These are phyloP conservation scores for Phytophthora litchii DNA, from an alignment of 352 stramenopile species.

Conservation along the genomic window DNA sequence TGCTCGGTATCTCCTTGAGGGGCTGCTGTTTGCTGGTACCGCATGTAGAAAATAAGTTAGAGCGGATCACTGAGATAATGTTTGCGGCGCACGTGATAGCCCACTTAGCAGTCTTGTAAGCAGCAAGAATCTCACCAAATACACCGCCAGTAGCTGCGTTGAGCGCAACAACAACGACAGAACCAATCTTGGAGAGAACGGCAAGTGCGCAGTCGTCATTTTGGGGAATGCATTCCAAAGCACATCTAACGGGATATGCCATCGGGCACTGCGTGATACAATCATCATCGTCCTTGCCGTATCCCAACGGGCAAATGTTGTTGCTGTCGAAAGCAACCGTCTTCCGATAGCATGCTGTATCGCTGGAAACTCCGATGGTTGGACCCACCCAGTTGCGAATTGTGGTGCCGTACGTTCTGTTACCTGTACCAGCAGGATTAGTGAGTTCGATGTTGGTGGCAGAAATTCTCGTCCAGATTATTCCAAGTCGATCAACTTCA, in stretches of 20 bases:
- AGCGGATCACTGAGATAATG: conserved; percentile 22
- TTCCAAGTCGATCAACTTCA: conserved; percentile 33
- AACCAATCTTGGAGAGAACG: conserved; percentile 32
- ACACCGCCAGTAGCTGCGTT: conserved; percentile 33
- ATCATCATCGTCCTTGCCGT: conserved; percentile 22
- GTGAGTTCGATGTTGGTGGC: conserved; percentile 5
- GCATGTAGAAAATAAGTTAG: conserved; percentile 29
- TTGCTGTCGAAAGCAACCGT: conserved; percentile 27
- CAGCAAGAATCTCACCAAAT: conserved; percentile 27
- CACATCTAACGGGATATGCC: conserved; percentile 38
- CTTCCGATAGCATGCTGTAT: conserved; percentile 33
- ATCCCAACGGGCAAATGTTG: conserved; percentile 34
- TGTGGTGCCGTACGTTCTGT: conserved; percentile 11
- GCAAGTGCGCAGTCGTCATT: conserved; percentile 34
- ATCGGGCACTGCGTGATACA: conserved; percentile 41
- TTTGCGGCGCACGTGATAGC: conserved; percentile 31
- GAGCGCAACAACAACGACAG: conserved; percentile 27
- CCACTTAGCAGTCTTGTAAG: conserved; percentile 33
- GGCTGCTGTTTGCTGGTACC: conserved; percentile 25
- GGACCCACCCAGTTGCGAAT: conserved; percentile 34
- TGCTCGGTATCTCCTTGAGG: conserved; percentile 28
- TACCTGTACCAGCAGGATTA: background rate
- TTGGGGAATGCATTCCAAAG: conserved; percentile 51
- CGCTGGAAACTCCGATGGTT: conserved; percentile 22
- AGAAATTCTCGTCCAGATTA: conserved; percentile 35